Base-by-base conservation (phyloP, 768 basidiomycete genomes). In the Udeniomyces megalosporus region DNA sequence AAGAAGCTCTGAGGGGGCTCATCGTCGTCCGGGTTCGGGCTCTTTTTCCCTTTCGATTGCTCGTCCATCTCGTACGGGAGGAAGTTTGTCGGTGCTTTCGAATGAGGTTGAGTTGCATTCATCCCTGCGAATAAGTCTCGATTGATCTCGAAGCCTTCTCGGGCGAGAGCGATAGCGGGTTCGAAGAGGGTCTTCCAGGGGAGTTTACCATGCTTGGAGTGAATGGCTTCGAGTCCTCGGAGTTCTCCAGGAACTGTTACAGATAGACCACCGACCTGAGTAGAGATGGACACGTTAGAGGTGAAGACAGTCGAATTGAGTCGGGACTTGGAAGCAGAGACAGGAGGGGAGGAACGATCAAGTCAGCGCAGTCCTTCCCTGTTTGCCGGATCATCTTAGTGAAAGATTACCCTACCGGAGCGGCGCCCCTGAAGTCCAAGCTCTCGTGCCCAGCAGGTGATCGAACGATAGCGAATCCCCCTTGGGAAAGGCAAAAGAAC, bases 181-280 rank as follows among this genome's bases (percentile, higher is more conserved):
- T 81, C 75, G 20, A 97, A 80, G 26, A 97, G 77, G 32, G 79
- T 75, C 46, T 77, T 74, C 95, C 95, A 97, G 0, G 84, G 78
- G 14, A 95, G 69, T 42, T 74, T 79, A 0, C 90, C 93, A 83
- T 91, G 95, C 28, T 83, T 79, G 46, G 77, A 76, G 73, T 92
- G 85, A 7, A 71, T 70, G 70, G 84, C 85, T 71, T 84, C 82
- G 34, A 96, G 78, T 11, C 92, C 95, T 26, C 84, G 80, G 50
- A 97, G 71, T 75, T 97, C 92, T 10, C 92, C 86, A 1, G 95
- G 95, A 0, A 95, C 84, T 26, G 81, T 92, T n/a, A 93, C 81
- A 6, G 89, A 73, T 58, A 96, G 75, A 3, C 95, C 92, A 3
- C 95, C 93, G 61, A 78, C 81, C 61, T 68, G 76, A 20, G 88